Base-by-base conservation (phyloP, 345 rosid species). In the Geranium brycei region DNA sequence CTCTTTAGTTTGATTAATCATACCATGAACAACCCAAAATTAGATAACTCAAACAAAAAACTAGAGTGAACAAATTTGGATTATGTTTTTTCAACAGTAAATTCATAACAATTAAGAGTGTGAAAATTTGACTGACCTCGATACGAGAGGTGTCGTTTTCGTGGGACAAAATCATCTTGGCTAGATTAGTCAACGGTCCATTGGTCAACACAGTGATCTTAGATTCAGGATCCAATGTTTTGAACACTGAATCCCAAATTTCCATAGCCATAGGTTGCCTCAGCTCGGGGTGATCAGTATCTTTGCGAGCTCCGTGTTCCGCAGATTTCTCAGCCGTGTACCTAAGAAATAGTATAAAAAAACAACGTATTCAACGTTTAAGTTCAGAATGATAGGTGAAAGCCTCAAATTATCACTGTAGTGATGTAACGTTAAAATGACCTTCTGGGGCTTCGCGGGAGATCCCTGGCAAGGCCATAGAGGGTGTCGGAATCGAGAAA, bases 401-500 rank as follows among this genome's bases (percentile, higher is more conserved):
- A 23, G 28, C 2, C 1, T 23, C 2, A 23, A 23, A 23, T 23
- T 23, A 23, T 23, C 2, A 23, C 28, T 23, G 2, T 0, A 23
- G 28, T 23, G 28, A 23, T 23, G 2, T 23, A 23, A 23, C 2
- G 28, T 23, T 1, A 23, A 23, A 23, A 0, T 47, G 67, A 86
- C 92, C 96, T 86, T 35, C 91, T 77, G 17, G 96, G 93, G 61
- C 96, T 79, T 76, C 86, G 78, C 0, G 93, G 93, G 47, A 89
- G 68, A 60, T 82, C 72, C 18, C 91, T 82, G 60, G 93, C 91
- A 38, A 89, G 75, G 4, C 96, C 96, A 4, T 79, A 89, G 59
- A 89, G 87, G 60, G 93, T 86, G 71, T 86, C 91, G 0, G 96
- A 85, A 68, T 86, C 93, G 57, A 89, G 66, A 75, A 86, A 76